Evolutionary conservation across 2,329 filamentous ascomycete genomes (phyloP), one percentile per base, ranked within the genome.

Genomic region (Stachybotrys elegans): DNA sequence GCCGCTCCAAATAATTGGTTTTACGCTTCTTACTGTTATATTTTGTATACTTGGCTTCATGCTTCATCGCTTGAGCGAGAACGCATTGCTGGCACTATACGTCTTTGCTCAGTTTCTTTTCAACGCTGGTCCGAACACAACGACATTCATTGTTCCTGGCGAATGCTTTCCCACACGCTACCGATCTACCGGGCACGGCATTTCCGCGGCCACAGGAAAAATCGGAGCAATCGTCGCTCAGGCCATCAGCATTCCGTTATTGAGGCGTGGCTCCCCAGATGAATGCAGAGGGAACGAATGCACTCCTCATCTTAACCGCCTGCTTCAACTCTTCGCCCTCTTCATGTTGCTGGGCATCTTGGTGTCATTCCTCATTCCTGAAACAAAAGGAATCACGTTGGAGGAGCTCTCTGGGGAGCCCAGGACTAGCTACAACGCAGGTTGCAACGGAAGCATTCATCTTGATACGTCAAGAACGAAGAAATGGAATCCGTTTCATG

Each of bases 301-400:
- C 51, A 68, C 69, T 2, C 72, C 75, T 0, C 86, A 83, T 76
- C 73, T 91, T 43, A 76, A 86, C 60, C 81, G 84, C 45, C 76
- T 91, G 29, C 82, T 92, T 70, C 75, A 88, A 60, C 84, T 90
- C 29, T 90, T 88, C 62, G 84, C 85, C 0, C 71, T 88, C 9
- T 90, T 92, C 70, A 91, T 90, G 87, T 71, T 91, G 6, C 75
- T 77, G 42, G 88, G 88, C 27, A 76, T 79, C 38, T 64, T 88
- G 38, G 79, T 80, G 3, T 82, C 83, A 2, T 68, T 90, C 4
- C 66, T 92, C n/a, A 81, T 91, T 19, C 86, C 86, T 0, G 87
- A 90, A 66, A 90, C 84, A 0, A 89, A 85, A 68, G 76, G 84
- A 2, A 73, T 81, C 60, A 88, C 86, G 0, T 69, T 93, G 34